These are phyloP conservation scores for Malassezia furfur DNA, from an alignment of 1,284 basidiomycete species.

Conservation along the genomic window DNA sequence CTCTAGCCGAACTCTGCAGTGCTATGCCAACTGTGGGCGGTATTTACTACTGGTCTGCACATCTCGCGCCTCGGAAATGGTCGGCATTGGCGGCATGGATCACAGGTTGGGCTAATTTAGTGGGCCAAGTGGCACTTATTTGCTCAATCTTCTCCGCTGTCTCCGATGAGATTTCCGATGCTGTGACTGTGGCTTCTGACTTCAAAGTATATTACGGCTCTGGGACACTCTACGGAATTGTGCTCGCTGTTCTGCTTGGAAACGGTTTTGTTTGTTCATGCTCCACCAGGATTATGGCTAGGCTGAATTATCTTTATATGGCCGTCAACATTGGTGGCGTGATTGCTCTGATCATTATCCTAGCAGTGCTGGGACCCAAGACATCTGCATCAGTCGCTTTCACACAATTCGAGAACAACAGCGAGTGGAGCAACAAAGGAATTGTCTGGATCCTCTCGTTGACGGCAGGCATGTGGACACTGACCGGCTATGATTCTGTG, in stretches of 20 bases:
- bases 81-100: neutral
- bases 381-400: constrained; percentile 62
- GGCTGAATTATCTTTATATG: constrained; percentile 62
- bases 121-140: neutral
- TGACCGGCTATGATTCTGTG: constrained; percentile 68
- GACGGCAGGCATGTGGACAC: constrained; percentile 65
- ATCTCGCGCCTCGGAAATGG: neutral
- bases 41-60: neutral
- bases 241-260: constrained; percentile 55
- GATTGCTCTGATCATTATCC: constrained; percentile 63
- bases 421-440: constrained; percentile 58
- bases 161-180: neutral
- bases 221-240: constrained; percentile 1
- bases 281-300: constrained; percentile 58
- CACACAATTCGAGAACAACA: constrained; percentile 61
- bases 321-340: constrained; percentile 58
- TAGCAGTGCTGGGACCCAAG: constrained; percentile 53
- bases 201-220: neutral
- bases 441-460: constrained; percentile 62
- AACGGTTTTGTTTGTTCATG: constrained; percentile 63
- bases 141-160: neutral
- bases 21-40: neutral
- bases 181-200: neutral
- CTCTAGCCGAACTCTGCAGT: neutral
- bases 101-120: neutral